Conservation (phyloP, 2,329 filamentous ascomycete species). For the Pseudocercospora crystallina region DNA sequence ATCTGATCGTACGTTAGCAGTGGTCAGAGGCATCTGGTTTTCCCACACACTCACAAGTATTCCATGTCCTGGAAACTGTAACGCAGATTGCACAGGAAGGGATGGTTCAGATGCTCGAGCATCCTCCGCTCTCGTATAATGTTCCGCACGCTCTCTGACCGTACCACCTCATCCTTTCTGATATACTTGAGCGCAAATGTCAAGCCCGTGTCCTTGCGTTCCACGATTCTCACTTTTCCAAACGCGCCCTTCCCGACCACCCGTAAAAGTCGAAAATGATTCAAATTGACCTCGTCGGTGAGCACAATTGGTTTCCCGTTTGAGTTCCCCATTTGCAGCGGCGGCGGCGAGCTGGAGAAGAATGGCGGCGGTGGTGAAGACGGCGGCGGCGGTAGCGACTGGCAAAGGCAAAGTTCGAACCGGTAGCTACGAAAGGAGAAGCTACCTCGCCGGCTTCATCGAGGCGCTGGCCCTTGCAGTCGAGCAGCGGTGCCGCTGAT, state of each 20-base stretch:
- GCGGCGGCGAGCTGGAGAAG: neutral
- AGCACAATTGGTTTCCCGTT: conserved; percentile 91
- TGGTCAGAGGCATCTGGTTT: no score
- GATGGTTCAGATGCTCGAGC: conserved; percentile 96
- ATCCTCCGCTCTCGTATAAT: conserved; percentile 97
- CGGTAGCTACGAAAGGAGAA: no score
- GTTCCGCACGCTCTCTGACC: conserved; percentile 95
- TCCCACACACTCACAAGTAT: conserved; percentile 70
- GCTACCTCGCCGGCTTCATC: no score
- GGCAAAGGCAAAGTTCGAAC: no score
- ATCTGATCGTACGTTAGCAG: conserved; percentile 48
- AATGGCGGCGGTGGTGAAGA: neutral
- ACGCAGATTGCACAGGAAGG: conserved; percentile 95
- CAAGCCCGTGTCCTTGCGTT: conserved; percentile 90
- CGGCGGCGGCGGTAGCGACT: neutral
- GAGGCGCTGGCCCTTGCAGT: no score
- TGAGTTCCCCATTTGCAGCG: conserved; percentile 77
- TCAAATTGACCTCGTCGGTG: conserved; percentile 94
- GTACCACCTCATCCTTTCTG: conserved; percentile 97
- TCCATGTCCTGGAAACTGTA: conserved; percentile 99
- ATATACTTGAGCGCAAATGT: conserved; percentile 98
- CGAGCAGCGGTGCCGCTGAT: no score
- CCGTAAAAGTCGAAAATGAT: conserved; percentile 91
- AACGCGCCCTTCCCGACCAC: conserved; percentile 98
- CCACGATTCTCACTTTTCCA: conserved; percentile 97